These are phyloP conservation scores for Linaria vulgaris DNA, from an alignment of 257 asterid species.

Conservation along the genomic window DNA sequence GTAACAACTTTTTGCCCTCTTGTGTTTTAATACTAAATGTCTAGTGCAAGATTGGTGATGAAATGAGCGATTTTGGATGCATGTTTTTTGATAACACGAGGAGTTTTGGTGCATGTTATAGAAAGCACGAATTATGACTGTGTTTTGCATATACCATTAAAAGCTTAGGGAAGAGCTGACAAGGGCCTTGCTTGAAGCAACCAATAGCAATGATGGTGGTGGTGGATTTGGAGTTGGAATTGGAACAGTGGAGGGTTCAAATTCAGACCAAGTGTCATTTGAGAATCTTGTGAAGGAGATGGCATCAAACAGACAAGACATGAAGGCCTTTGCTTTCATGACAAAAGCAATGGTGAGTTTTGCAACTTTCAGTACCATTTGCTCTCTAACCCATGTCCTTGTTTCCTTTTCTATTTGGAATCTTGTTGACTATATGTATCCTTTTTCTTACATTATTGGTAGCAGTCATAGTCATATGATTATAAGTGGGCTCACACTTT, in stretches of 20 bases:
- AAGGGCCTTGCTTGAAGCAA: conserved; percentile 68
- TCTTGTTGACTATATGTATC: neutral
- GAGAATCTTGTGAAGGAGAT: conserved; percentile 74
- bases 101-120: no score
- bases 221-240: conserved; percentile 31
- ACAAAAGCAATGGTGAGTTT: conserved; percentile 67
- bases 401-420: neutral
- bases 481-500: conserved; percentile 5
- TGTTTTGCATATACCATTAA: conserved; percentile 35
- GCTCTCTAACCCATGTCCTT: neutral
- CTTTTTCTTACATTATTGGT: conserved; percentile 5
- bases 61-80: no score
- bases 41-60: no score
- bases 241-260: conserved; percentile 34
- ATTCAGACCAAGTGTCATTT: conserved; percentile 49
- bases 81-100: no score
- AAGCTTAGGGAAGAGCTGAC: conserved; percentile 95
- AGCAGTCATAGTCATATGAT: conserved; percentile 11
- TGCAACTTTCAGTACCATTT: conserved; percentile 15
- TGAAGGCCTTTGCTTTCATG: conserved; percentile 72
- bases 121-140: conserved; percentile 24
- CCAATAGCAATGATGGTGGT: conserved; percentile 32
- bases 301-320: conserved; percentile 65
- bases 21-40: no score
- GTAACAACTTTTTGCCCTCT: no score